Base-by-base conservation (phyloP, 106 monocot genomes). In the Acorus gramineus region DNA sequence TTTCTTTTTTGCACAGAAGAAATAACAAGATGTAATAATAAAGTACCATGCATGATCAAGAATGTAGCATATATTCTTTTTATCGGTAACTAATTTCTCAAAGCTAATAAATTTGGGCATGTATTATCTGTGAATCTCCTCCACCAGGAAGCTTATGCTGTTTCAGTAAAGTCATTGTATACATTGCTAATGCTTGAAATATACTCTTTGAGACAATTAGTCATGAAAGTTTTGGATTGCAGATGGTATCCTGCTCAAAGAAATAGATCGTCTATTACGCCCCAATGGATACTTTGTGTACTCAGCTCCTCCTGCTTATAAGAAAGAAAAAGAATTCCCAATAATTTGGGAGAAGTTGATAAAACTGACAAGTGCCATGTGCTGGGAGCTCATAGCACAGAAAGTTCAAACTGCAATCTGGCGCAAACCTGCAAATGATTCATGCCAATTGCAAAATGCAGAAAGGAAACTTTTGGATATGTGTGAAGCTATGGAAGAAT, bases 181-280 rank as follows among this genome's bases (percentile, higher is more conserved):
- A 7, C 3, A 47, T 63, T 11, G 46, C 49, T 7, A 48, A 49
- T 7, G 56, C 58, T 53, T 71, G 46, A 8, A 56, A 49, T 59
- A 49, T 46, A 66, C 47, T 57, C 49, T 9, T 70, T 48, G 52
- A 52, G 4, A 46, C 62, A 49, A 11, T 60, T 49, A 28, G 28
- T 28, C 28, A 28, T 28, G 28, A 28, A 28, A 28, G 28, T 28
- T 67, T 10, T 6, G 52, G 44, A 77, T 76, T 71, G 65, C 73
- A 98, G 98, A 89, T 85, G 98, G 98, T 11, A 76, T 92, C 71
- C 69, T 98, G 43, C 87, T 98, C 49, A 98, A 98, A 84, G 98
- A 98, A 79, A 79, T 92, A 7, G 92, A 98, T 76, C 87, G 98
- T 5, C 74, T 98, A 52, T 73, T 98, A 67, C 83, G 88, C 42